Evolutionary conservation across 2,329 filamentous ascomycete species (phyloP).

Genomic region (Sphaerulina vaccinii): DNA sequence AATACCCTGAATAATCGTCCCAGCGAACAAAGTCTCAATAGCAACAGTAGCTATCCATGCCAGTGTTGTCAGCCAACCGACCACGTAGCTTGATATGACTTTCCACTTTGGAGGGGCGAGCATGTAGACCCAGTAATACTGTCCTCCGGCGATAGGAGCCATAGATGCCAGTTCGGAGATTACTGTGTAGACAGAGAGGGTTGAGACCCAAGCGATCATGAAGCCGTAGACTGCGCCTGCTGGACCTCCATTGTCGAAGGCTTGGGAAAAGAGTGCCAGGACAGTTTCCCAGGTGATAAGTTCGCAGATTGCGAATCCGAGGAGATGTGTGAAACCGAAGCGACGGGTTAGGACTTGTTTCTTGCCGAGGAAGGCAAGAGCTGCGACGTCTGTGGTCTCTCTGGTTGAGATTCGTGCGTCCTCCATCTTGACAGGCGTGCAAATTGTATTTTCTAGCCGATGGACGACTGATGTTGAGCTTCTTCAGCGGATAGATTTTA

Average conservation of each 20-base stretch:
- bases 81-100: conserved; percentile 45
- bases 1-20: conserved; percentile 44
- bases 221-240: conserved; percentile 54
- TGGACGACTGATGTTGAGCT: background rate
- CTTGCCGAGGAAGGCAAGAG: conserved; percentile 46
- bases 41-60: conserved; percentile 47
- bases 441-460: background rate
- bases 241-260: conserved; percentile 48
- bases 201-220: conserved; percentile 53
- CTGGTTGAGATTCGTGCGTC: conserved; percentile 11
- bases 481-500: conserved; percentile 34
- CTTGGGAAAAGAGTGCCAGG: conserved; percentile 45
- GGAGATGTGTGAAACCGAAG: conserved; percentile 45
- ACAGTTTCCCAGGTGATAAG: conserved; percentile 50
- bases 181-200: conserved; percentile 48
- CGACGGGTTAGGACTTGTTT: conserved; percentile 48
- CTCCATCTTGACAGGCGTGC: conserved; percentile 21
- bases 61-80: conserved; percentile 45
- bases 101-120: conserved; percentile 43
- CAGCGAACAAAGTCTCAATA: conserved; percentile 44
- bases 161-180: conserved; percentile 51
- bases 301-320: conserved; percentile 48
- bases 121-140: conserved; percentile 50
- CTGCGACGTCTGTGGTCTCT: conserved; percentile 36
- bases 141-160: conserved; percentile 47